Percentiles rank a stretch among this genome's conserved stretches.
phyloP scores from a whole-genome alignment of 2,329 filamentous ascomycete genomes.

The Claviceps sorghi region DNA sequence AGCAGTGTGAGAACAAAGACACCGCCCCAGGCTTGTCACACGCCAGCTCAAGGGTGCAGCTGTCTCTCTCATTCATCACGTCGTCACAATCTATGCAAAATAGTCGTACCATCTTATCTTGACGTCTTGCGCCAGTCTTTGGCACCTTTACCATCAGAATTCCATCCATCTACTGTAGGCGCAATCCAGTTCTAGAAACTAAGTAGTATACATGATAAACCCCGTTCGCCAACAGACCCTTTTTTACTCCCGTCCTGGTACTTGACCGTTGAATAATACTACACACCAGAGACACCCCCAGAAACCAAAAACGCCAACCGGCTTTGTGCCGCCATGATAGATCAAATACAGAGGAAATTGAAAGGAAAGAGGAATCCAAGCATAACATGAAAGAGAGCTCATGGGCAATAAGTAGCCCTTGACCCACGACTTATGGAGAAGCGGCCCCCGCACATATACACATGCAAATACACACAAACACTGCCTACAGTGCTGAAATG shows the following conservation, averaged over 20 bases:
- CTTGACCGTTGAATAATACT: background rate
- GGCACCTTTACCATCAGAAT: background rate
- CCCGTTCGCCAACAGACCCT: background rate
- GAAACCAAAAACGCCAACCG: slow-evolving; percentile 1
- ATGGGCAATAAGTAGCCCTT: background rate
- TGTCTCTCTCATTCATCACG: background rate
- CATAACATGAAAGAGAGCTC: background rate
- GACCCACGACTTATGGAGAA: background rate
- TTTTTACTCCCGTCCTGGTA: slow-evolving; percentile 1
- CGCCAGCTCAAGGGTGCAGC: background rate
- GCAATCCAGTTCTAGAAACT: background rate
- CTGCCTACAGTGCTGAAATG: background rate
- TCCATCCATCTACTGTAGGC: background rate
- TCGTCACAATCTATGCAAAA: background rate
- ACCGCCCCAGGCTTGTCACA: no score
- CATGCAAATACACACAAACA: background rate
- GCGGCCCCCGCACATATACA: background rate
- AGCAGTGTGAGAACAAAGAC: background rate
- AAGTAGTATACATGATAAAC: slow-evolving; percentile 1
- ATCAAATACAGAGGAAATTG: background rate
- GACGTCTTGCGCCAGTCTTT: background rate
- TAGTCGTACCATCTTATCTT: no score
- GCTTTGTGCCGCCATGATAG: background rate
- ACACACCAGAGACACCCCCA: background rate
- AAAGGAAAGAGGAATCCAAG: background rate